Base-by-base conservation (phyloP, 768 basidiomycete species). In the Rhodotorula paludigena region DNA sequence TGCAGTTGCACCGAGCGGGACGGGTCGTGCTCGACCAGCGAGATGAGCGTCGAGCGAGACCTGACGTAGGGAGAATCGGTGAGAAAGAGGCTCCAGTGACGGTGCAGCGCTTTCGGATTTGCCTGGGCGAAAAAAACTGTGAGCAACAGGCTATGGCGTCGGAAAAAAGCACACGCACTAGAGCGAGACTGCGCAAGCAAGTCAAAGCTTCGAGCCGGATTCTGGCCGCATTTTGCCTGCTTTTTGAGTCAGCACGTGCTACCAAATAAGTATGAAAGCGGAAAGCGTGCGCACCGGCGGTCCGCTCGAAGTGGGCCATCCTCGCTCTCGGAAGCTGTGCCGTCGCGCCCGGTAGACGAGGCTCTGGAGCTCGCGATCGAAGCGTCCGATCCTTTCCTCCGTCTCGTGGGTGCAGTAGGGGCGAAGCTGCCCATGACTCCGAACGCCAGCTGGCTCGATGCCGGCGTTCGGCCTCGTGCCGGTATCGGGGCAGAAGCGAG, bases 381-480 rank as follows among this genome's bases (percentile, higher is more conserved):
- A 12, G 21, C 45, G 3, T 14, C 18, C 33, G 45, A 48, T 16
- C 35, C 54, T 20, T 28, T 35, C 25, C n/a, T n/a, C 28, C 15
- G 18, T 47, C 61, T 54, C n/a, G 28, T 42, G 11, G 56, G 45
- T 7, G 49, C 57, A 32, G 30, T 21, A 1, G 54, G 44, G 1
- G 45, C 30, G 36, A 72, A 72, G 0, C 53, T 49, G 48, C 71
- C 61, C 66, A 72, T 68, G 32, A 65, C 66, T 6, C 71, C 71
- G 57, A 60, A 57, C 6, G 65, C 35, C 14, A 63, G 57, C 18
- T 55, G 64, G 20, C 39, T 39, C 3, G 36, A 21, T 10, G 23
- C 57, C 4, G 39, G 32, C 11, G 35, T 8, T 10, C 39, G 30
- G 1, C 56, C 60, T 23, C 45, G 44, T 11, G 18, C 63, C 30